Evolutionary conservation across 2,329 filamentous ascomycete species (phyloP), one percentile per base, ranked within the genome.

Genomic region (Cytospora leucostoma): DNA sequence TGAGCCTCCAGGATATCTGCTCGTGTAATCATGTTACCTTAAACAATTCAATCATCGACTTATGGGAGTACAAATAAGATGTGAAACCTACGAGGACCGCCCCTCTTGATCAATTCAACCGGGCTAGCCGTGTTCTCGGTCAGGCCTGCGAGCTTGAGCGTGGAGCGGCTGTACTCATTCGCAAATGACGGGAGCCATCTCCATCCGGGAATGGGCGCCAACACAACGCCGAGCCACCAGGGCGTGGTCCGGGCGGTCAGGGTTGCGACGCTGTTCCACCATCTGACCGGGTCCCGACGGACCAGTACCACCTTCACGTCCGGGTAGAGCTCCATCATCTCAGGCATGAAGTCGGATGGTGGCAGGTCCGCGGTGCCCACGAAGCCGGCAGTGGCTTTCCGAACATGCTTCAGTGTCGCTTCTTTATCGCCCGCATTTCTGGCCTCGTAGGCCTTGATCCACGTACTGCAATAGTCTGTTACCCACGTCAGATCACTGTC

Each of bases 391-490:
- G 69, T 70, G 0, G 64, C 68, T 21, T 69, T 56, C 4, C 60
- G 64, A 8, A 70, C 65, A 4, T 69, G 58, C 63, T 70, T 71
- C 59, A 70, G 54, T 0, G 67, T 68, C 34, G 56, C n/a, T 21
- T 68, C 62, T 21, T 59, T 68, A 19, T 71, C 65, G 10, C 70
- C 71, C 0, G 65, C 66, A 2, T 68, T 54, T 15, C 68, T 63
- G 12, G 69, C 68, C 15, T 68, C 51, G 55, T 71, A 71, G 2
- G 70, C 70, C 11, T 68, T 65, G 35, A 71, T 67, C 70, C 68
- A 71, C 0, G 60, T 65, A 5, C 55, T 50, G 40, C 67, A 70
- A 21, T 68, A 70, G 11, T 67, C 67, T 68, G 21, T 11, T 15
- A 40, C n/a, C n/a, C n/a, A n/a, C n/a, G n/a, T n/a, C n/a, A n/a